These are phyloP conservation scores for Stagonosporopsis tanaceti DNA, from an alignment of 2,329 filamentous ascomycete genomes.

Conservation along the genomic window DNA sequence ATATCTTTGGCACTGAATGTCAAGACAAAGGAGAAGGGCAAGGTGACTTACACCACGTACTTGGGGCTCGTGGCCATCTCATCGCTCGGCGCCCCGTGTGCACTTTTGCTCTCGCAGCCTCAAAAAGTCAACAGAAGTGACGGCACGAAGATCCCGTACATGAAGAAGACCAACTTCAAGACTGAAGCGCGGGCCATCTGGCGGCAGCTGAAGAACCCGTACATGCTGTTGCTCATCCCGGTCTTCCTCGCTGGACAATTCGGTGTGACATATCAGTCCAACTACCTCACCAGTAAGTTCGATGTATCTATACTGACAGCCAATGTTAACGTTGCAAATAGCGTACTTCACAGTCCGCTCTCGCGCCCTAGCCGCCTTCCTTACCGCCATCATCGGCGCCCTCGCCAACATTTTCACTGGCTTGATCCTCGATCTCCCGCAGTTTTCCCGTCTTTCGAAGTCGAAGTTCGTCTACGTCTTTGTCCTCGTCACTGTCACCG, in stretches of 20 bases:
- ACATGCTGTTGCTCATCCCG: slow-evolving; percentile 6
- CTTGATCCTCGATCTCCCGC: slow-evolving; percentile 9
- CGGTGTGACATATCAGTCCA: slow-evolving; percentile 4
- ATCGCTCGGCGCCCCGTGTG: slow-evolving; percentile 1
- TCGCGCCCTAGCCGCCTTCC: slow-evolving; percentile 13
- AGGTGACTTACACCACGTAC: slow-evolving; percentile 10
- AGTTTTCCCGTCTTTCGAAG: slow-evolving; percentile 8
- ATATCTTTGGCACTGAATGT: slow-evolving; percentile 5
- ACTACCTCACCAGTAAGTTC: slow-evolving; percentile 9
- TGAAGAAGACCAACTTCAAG: slow-evolving; percentile 10
- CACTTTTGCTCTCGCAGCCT: slow-evolving; percentile 6
- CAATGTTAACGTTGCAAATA: background rate
- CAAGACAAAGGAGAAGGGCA: slow-evolving; percentile 10
- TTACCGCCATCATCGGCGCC: slow-evolving; percentile 11
- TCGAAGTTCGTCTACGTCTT: slow-evolving; percentile 16
- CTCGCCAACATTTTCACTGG: slow-evolving; percentile 13
- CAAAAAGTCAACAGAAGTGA: slow-evolving; percentile 8
- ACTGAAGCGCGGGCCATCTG: slow-evolving; percentile 5
- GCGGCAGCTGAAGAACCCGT: slow-evolving; percentile 6
- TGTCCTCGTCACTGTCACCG: slow-evolving; percentile 10
- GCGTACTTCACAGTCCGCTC: slow-evolving; percentile 19
- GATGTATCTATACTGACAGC: background rate
- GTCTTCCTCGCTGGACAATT: slow-evolving; percentile 11
- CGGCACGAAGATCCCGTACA: slow-evolving; percentile 8
- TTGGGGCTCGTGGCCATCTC: slow-evolving; percentile 4